Evolutionary conservation across 2,329 filamentous ascomycete species (phyloP), one percentile per base, ranked within the genome.

Genomic region (Diaporthe longicolla): DNA sequence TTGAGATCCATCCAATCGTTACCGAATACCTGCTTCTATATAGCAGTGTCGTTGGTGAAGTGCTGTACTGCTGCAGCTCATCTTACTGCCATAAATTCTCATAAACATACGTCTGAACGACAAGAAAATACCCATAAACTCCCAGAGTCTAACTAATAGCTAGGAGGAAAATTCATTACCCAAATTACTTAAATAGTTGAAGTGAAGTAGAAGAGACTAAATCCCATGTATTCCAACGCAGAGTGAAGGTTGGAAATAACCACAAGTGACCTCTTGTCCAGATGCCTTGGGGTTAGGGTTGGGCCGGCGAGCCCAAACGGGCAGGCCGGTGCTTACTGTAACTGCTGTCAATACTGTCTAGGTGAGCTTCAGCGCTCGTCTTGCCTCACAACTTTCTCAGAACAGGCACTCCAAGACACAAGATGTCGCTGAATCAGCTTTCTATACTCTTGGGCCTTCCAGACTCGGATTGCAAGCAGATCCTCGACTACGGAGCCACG

Each of bases 401-500:
- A 7, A 15, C 7, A n/a, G 45, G 13, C 52, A 21, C 15, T 66
- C 29, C 29, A 37, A 66, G 21, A 26, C 11, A 15, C 69, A 72
- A 59, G 1, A 91, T 91, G 89, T 90, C 89, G 26, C 80, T 86
- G 58, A 81, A 93, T 65, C 94, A 95, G 80, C 90, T 99, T 10
- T 91, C 92, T 32, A 91, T 91, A 80, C 88, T 99, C 21, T 88
- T 99, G 0, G 95, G 95, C 10, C 87, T 98, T 15, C 95, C 97
- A 48, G 92, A 97, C 48, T 92, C 94, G 17, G 95, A 96, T 54
- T 87, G 98, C 43, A 90, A 92, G 80, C 94, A 98, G 81, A 89
- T 98, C 57, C 87, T 98, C 77, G 91, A 94, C 63, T 98, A 98
- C 82, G 92, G 94, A 3, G 87, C 90, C 48, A 93, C 92, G 0